Conservation (phyloP, 805 yeast species). For the Allodekkera sacchari region DNA sequence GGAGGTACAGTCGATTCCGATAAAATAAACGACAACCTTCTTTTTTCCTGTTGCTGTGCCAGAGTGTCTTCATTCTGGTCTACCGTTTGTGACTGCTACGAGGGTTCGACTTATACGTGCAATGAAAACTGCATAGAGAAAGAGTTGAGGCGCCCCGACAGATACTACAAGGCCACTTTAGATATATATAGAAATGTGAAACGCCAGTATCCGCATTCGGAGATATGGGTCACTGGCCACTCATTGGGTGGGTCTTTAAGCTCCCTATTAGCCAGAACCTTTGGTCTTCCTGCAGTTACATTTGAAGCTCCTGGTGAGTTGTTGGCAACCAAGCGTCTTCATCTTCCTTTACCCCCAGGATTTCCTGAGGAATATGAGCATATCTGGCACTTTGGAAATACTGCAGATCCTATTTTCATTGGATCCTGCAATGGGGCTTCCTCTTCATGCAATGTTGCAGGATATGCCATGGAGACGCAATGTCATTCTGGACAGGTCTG, state of each 20-base stretch:
- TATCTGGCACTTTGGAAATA: constrained; percentile 93
- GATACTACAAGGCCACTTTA: constrained; percentile 73
- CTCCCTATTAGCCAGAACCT: constrained; percentile 76
- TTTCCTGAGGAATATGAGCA: constrained; percentile 68
- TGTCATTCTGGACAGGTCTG: constrained; percentile 90
- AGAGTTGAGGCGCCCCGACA: constrained; percentile 64
- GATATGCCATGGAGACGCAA: constrained; percentile 94
- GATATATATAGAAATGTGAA: constrained; percentile 72
- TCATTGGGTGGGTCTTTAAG: constrained; percentile 89
- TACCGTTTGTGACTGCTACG: constrained; percentile 91
- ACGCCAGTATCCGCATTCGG: constrained; percentile 54
- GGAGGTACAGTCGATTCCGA: constrained; percentile 72
- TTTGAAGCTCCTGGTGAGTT: constrained; percentile 92
- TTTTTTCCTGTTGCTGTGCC: constrained; percentile 96
- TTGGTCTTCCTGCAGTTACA: constrained; percentile 81
- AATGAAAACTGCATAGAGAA: constrained; percentile 78
- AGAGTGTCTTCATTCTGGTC: constrained; percentile 86
- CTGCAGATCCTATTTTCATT: constrained; percentile 94
- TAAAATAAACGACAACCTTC: constrained; percentile 75
- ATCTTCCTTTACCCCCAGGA: constrained; percentile 91
- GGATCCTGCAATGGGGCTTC: constrained; percentile 95
- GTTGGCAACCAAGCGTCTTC: constrained; percentile 75
- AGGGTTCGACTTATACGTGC: constrained; percentile 67
- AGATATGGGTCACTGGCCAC: constrained; percentile 91
- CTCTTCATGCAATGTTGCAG: constrained; percentile 81